Evolutionary conservation across 805 yeast species (phyloP).

Genomic region (Komagataella pastoris): DNA sequence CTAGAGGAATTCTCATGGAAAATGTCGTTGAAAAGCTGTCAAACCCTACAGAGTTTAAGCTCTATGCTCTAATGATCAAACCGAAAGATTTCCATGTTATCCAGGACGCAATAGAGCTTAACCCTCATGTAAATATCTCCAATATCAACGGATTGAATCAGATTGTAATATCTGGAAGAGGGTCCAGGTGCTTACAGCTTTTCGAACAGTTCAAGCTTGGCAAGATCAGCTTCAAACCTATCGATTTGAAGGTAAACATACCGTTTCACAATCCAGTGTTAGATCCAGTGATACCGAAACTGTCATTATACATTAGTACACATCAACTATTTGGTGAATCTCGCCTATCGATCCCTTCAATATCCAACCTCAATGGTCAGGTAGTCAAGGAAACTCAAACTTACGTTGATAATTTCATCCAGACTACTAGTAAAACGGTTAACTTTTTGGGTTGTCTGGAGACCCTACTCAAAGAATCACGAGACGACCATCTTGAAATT

Average conservation of each 20-base stretch:
- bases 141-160: constrained; percentile 21
- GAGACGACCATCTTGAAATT: constrained; percentile 12
- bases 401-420: constrained; percentile 15
- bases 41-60: constrained; percentile 18
- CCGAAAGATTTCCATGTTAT: constrained; percentile 10
- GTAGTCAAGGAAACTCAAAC: constrained; percentile 4
- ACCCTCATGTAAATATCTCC: constrained; percentile 5
- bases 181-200: constrained; percentile 6
- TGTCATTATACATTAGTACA: constrained; percentile 3
- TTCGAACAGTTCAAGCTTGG: constrained; percentile 5
- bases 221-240: constrained; percentile 8
- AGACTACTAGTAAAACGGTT: constrained; percentile 18
- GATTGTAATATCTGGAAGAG: constrained; percentile 18
- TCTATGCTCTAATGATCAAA: constrained; percentile 18
- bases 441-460: constrained; percentile 18
- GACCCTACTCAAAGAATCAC: constrained; percentile 2
- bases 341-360: constrained; percentile 11
- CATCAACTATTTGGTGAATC: neutral
- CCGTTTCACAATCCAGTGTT: constrained; percentile 22
- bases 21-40: constrained; percentile 5
- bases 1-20: constrained; percentile 20
- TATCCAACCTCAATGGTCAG: constrained; percentile 17
- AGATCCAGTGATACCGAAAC: constrained; percentile 12
- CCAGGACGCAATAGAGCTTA: neutral
- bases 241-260: constrained; percentile 16